Percentiles rank a stretch among this genome's conserved stretches.
phyloP scores from a whole-genome alignment of 495 filamentous ascomycete genomes.

The Eremomyces bilateralis region DNA sequence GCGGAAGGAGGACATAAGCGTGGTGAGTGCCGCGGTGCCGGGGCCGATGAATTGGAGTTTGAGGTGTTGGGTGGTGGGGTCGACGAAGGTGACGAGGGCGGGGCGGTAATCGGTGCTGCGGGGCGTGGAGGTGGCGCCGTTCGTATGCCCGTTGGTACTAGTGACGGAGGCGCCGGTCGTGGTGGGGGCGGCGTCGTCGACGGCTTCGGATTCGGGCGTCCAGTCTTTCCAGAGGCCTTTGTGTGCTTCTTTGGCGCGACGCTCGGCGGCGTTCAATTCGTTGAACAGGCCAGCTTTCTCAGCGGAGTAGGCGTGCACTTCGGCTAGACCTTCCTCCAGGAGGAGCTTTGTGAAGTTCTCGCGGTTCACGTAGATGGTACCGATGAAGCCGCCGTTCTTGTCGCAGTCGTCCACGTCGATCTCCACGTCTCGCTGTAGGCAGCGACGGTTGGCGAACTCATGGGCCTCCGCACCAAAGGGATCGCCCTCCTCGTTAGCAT shows the following conservation, averaged over 20 bases:
- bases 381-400: constrained; percentile 94
- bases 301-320: constrained; percentile 82
- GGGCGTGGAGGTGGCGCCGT: constrained; percentile 27
- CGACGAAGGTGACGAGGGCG: constrained; percentile 74
- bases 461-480: constrained; percentile 91
- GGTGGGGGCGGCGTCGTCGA: constrained; percentile 23
- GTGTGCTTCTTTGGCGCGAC: constrained; percentile 62
- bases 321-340: constrained; percentile 81
- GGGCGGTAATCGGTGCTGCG: constrained; percentile 73
- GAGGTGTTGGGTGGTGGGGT: constrained; percentile 38
- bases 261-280: constrained; percentile 73
- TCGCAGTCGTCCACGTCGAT: constrained; percentile 90
- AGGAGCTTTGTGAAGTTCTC: constrained; percentile 91
- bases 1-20: constrained; percentile 74
- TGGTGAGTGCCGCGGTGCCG: constrained; percentile 49
- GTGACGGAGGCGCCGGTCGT: constrained; percentile 19
- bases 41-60: constrained; percentile 78
- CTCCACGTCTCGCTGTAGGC: constrained; percentile 89
- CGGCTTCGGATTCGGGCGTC: constrained; percentile 42
- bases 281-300: constrained; percentile 79
- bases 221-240: constrained; percentile 88
- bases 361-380: constrained; percentile 77
- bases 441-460: constrained; percentile 67
- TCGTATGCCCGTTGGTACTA: constrained; percentile 13
- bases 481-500: constrained; percentile 59